These are phyloP conservation scores for Physcia stellaris DNA, from an alignment of 495 filamentous ascomycete species.

Conservation along the genomic window DNA sequence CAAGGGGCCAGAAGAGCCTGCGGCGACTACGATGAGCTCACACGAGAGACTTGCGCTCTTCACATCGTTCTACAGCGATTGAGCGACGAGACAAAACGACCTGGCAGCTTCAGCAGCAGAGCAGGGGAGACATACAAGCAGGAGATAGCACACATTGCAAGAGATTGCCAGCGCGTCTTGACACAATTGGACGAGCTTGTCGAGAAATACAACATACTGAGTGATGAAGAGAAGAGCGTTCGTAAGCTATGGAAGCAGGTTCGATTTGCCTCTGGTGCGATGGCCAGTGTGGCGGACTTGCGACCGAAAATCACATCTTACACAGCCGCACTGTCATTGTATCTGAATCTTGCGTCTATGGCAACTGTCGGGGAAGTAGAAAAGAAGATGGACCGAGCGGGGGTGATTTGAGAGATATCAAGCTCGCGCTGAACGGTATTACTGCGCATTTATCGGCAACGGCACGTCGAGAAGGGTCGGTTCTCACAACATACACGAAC, in stretches of 20 bases:
- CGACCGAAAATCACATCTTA: conserved; percentile 5
- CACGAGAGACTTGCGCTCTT: not conserved
- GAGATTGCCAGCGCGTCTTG: conserved; percentile 3
- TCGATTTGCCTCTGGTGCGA: conserved; percentile 6
- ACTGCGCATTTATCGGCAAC: conserved; percentile 27
- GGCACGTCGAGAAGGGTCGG: conserved; percentile 15
- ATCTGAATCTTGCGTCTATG: conserved; percentile 7
- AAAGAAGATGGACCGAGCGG: conserved; percentile 10
- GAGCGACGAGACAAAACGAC: conserved; percentile 2
- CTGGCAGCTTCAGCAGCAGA: not conserved
- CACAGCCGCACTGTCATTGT: conserved; percentile 6
- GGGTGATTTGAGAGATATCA: conserved; percentile 9
- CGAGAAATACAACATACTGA: conserved; percentile 7
- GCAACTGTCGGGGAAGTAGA: conserved; percentile 10
- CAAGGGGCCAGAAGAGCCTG: conserved; percentile 12
- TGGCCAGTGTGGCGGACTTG: conserved; percentile 4
- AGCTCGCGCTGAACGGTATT: conserved; percentile 15
- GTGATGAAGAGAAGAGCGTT: conserved; percentile 2
- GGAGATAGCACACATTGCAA: conserved; percentile 1
- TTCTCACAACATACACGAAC: conserved; percentile 23
- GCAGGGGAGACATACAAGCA: not conserved
- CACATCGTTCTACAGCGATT: conserved; percentile 5
- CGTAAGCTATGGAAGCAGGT: conserved; percentile 8
- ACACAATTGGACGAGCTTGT: conserved; percentile 3
- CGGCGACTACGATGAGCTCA: conserved; percentile 13